Evolutionary conservation across 805 yeast genomes (phyloP).

Genomic region (Tetrapisispora nanseiensis): DNA sequence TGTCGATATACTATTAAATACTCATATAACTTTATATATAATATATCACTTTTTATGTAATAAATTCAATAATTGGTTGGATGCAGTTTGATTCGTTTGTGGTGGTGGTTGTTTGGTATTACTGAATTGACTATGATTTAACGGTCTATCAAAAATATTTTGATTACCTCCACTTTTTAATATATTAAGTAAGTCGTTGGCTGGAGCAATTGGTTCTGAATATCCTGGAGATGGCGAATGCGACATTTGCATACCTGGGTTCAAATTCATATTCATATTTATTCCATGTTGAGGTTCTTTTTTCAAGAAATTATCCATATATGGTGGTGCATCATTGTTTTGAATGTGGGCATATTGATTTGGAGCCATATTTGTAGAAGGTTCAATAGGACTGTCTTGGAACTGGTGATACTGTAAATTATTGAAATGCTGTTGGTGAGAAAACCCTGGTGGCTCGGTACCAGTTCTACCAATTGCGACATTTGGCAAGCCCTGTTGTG

Average conservation of each 20-base stretch:
- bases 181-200: constrained; percentile 8
- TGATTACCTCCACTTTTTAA: constrained; percentile 3
- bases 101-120: background rate
- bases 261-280: background rate
- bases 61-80: constrained; percentile 20
- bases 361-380: background rate
- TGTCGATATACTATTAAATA: background rate
- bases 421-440: background rate
- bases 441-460: background rate
- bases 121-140: background rate
- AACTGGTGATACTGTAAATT: background rate
- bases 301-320: background rate
- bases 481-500: background rate
- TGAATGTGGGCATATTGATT: background rate
- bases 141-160: background rate
- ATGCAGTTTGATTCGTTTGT: constrained; percentile 6
- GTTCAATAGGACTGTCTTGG: background rate
- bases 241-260: background rate
- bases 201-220: background rate
- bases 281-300: background rate
- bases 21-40: background rate
- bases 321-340: background rate
- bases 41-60: constrained; percentile 11
- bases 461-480: background rate
- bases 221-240: background rate